Evolutionary conservation across 1,139 yeast species (phyloP).

Genomic region (Scheffersomyces insectosa): DNA sequence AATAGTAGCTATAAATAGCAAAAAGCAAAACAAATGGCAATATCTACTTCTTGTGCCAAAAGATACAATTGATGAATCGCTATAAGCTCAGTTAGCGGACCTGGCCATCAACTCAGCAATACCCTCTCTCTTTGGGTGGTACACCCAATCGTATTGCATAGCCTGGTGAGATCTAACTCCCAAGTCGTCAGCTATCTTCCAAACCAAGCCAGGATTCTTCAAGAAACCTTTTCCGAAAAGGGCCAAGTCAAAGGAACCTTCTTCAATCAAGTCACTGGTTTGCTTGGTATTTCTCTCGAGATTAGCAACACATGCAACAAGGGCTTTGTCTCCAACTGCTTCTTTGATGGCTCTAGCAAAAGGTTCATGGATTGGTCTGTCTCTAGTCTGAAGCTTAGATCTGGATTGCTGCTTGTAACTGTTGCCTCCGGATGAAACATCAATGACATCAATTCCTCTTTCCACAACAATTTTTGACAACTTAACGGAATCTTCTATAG

Average conservation of each 20-base stretch:
- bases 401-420: slow-evolving; percentile 32
- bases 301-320: slow-evolving; percentile 51
- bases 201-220: slow-evolving; percentile 49
- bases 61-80: too few species aligned
- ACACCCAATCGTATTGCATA: slow-evolving; percentile 36
- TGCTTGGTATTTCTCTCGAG: slow-evolving; percentile 30
- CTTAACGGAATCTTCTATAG: slow-evolving; percentile 44
- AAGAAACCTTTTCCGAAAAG: slow-evolving; percentile 48
- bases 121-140: slow-evolving; percentile 1
- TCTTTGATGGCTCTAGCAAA: slow-evolving; percentile 44
- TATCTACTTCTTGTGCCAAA: too few species aligned
- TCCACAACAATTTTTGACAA: slow-evolving; percentile 41
- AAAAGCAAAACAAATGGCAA: not conserved
- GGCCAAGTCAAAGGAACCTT: slow-evolving; percentile 46
- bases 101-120: slow-evolving; percentile 7
- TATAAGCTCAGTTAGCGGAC: not conserved
- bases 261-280: slow-evolving; percentile 40
- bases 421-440: slow-evolving; percentile 57
- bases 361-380: slow-evolving; percentile 26
- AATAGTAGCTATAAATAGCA: not conserved
- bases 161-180: slow-evolving; percentile 41
- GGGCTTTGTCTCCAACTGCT: slow-evolving; percentile 40
- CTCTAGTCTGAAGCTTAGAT: not conserved
- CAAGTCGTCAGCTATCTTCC: slow-evolving; percentile 51
- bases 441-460: slow-evolving; percentile 52